Conservation (phyloP, 1,284 basidiomycete genomes). For the Rhodotorula glutinis region DNA sequence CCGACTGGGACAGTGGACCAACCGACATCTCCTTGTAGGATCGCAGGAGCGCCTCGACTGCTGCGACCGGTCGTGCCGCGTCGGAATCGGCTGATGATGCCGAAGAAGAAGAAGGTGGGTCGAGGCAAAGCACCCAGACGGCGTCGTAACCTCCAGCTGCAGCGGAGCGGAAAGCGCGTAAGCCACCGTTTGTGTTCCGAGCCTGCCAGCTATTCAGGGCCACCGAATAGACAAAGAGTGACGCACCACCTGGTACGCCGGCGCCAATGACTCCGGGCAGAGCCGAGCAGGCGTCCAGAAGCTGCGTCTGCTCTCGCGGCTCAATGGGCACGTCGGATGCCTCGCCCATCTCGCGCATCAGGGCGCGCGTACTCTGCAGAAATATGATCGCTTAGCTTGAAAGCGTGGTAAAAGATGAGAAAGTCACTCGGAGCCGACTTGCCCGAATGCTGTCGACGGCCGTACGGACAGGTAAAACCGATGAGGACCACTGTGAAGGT, state of each 20-base stretch:
- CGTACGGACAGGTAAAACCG: not conserved
- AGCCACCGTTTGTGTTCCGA: no score
- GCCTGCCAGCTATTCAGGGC: no score
- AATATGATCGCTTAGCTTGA: not conserved
- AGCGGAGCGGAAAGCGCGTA: no score
- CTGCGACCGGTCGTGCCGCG: constrained; percentile 35
- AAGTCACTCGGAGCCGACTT: not conserved
- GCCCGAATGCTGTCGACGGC: constrained; percentile 18
- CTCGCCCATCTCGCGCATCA: constrained; percentile 85
- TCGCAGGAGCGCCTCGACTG: constrained; percentile 9
- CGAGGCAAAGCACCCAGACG: constrained; percentile 82
- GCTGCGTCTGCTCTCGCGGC: constrained; percentile 77
- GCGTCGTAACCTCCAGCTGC: constrained; percentile 96
- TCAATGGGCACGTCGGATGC: constrained; percentile 82
- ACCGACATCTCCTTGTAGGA: constrained; percentile 53
- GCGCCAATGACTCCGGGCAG: constrained; percentile 80
- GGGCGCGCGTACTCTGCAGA: constrained; percentile 64
- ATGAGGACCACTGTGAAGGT: constrained; percentile 3
- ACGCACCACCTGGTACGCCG: constrained; percentile 88
- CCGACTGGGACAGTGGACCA: constrained; percentile 71
- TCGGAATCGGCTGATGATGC: constrained; percentile 25
- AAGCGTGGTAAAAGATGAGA: no score
- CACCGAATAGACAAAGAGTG: no score
- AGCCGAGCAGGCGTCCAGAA: constrained; percentile 76
- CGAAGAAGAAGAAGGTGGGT: constrained; percentile 51